Percentiles rank a stretch among this genome's conserved stretches.
Conservation (phyloP, 1,284 basidiomycete genomes). For the Pascua sp. region DNA sequence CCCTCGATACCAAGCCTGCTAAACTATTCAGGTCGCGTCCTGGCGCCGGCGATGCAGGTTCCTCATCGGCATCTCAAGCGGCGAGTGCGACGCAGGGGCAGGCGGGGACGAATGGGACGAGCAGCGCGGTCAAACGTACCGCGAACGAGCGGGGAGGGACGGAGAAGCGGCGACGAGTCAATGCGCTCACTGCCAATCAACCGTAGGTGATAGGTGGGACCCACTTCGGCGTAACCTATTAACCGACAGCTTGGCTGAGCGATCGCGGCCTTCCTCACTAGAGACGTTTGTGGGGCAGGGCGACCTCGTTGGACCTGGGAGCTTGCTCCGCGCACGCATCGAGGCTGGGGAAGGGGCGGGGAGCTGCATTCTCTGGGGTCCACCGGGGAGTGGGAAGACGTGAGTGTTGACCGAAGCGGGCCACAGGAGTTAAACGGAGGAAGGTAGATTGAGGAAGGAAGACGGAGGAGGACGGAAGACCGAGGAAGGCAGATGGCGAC, state of each 20-base stretch:
- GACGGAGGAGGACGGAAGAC: no score
- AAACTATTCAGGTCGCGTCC: background rate
- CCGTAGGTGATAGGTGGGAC: slow-evolving; percentile 41
- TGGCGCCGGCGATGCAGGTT: background rate
- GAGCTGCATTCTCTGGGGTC: slow-evolving; percentile 49
- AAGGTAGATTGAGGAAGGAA: no score
- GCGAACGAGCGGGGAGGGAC: background rate
- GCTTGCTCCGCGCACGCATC: slow-evolving; percentile 41
- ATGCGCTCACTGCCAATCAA: slow-evolving; percentile 42
- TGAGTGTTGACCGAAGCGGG: slow-evolving; percentile 10
- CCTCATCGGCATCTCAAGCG: slow-evolving; percentile 2
- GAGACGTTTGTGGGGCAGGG: slow-evolving; percentile 40
- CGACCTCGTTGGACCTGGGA: slow-evolving; percentile 44
- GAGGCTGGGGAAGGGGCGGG: slow-evolving; percentile 42
- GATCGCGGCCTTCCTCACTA: slow-evolving; percentile 39
- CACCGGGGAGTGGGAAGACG: slow-evolving; percentile 49
- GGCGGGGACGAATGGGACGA: background rate
- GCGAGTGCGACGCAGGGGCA: background rate
- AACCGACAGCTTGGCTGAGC: slow-evolving; percentile 40
- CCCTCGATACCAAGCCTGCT: background rate
- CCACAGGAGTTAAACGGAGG: no score
- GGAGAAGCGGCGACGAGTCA: slow-evolving; percentile 33
- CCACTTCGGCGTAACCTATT: background rate
- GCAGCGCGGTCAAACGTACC: no score
- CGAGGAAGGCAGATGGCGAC: no score